These are phyloP conservation scores for Sclerospora graminicola DNA, from an alignment of 352 stramenopile species.

Conservation along the genomic window DNA sequence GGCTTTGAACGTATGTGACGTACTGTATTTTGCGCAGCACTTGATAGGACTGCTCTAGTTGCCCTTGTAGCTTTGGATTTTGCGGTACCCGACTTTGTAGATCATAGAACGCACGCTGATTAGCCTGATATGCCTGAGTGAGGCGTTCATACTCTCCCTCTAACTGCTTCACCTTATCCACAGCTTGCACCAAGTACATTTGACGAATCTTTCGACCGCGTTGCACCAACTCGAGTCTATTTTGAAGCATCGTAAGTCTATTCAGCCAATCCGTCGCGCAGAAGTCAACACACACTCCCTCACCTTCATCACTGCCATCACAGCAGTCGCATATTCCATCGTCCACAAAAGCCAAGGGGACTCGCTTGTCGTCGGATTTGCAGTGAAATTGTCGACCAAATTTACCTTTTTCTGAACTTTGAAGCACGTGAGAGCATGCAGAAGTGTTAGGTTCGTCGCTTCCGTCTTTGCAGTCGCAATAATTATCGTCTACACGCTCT, in stretches of 20 bases:
- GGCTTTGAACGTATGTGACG: slow-evolving; percentile 36
- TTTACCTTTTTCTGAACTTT: slow-evolving; percentile 1
- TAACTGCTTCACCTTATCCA: slow-evolving; percentile 18
- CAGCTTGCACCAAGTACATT: slow-evolving; percentile 15
- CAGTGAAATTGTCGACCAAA: slow-evolving; percentile 29
- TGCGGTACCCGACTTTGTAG: slow-evolving; percentile 16
- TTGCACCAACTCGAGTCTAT: slow-evolving; percentile 15
- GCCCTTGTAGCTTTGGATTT: slow-evolving; percentile 20
- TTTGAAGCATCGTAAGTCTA: slow-evolving; percentile 11
- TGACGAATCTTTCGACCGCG: slow-evolving; percentile 13
- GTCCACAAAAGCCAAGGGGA: slow-evolving; percentile 54
- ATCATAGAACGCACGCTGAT: slow-evolving; percentile 18
- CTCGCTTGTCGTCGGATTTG: slow-evolving; percentile 14
- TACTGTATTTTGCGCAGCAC: slow-evolving; percentile 40
- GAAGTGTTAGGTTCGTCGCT: slow-evolving; percentile 85
- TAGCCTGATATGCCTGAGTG: slow-evolving; percentile 11
- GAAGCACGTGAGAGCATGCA: slow-evolving; percentile 45
- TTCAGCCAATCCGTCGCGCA: slow-evolving; percentile 21
- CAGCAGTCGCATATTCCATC: slow-evolving; percentile 98
- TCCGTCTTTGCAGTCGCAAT: slow-evolving; percentile 89
- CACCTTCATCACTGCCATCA: slow-evolving; percentile 90
- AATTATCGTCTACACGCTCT: slow-evolving; percentile 84
- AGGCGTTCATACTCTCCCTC: slow-evolving; percentile 22
- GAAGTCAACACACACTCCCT: slow-evolving; percentile 26
- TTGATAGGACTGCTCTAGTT: no score